These are phyloP conservation scores for Diaporthe australafricana DNA, from an alignment of 2,329 filamentous ascomycete species.

Conservation along the genomic window DNA sequence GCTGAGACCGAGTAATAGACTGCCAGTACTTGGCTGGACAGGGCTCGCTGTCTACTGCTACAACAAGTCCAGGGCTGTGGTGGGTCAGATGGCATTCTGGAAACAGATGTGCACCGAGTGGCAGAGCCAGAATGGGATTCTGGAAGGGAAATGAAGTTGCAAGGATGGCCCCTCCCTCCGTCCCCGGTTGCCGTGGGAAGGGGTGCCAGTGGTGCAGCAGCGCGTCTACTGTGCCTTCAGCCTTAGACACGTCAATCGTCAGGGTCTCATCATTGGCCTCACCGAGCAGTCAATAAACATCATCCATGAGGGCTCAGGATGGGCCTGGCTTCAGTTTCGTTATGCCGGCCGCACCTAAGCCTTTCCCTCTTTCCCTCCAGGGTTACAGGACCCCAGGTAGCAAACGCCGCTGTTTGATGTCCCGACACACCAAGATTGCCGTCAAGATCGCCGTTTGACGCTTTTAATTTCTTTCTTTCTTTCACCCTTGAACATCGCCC, in stretches of 20 bases:
- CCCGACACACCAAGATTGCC: neutral
- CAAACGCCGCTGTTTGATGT: conserved; percentile 1
- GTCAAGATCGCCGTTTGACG: neutral
- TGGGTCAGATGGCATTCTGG: conserved; percentile 17
- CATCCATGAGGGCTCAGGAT: neutral
- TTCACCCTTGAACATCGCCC: neutral
- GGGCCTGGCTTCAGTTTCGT: neutral
- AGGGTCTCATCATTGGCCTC: conserved; percentile 9
- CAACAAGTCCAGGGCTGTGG: too few species aligned
- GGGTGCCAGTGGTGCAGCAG: neutral
- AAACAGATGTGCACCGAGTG: neutral
- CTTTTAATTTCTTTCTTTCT: conserved; percentile 17
- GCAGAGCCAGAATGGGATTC: conserved; percentile 1
- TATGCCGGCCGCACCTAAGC: neutral
- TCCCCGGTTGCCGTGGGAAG: conserved; percentile 21
- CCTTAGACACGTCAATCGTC: conserved; percentile 17
- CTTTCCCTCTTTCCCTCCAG: neutral
- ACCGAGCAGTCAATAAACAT: neutral
- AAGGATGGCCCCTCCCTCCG: conserved; percentile 11
- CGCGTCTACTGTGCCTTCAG: conserved; percentile 14
- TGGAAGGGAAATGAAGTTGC: conserved; percentile 13
- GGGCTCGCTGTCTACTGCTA: too few species aligned
- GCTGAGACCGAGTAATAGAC: neutral
- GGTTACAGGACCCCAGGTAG: neutral
- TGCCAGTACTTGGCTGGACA: neutral